Evolutionary conservation across 2,329 filamentous ascomycete species (phyloP), one percentile per base, ranked within the genome.

Genomic region (Teratosphaeria nubilosa): DNA sequence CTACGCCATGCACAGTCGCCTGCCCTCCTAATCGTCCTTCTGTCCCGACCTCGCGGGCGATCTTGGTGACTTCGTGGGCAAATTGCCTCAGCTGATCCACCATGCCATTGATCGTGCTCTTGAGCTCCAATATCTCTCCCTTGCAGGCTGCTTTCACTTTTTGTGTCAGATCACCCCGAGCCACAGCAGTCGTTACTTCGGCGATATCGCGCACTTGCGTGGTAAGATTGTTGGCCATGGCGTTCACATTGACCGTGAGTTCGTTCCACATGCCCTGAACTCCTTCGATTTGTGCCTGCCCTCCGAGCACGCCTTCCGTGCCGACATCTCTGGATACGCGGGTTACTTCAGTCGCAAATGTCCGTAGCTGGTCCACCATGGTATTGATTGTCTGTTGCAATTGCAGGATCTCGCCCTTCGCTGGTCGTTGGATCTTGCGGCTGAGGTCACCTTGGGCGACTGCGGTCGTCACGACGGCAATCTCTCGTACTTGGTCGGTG

Each of bases 401-500:
- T 71, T 95, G 90, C 56, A 95, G 77, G 66, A 99, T 97, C 76
- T 99, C 94, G 69, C 92, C 92, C 73, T 91, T 86, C 56, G 91
- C 94, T 66, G 95, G 90, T 63, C 95, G 90, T 62, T 90, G 88
- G 70, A 99, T 96, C 78, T 96, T 97, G 76, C 94, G 90, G 62
- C 90, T 95, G 62, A 99, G 78, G 74, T 99, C 92, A 69, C 92
- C 92, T 73, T 88, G 89, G 55, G 92, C 92, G 62, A 99, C 92
- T 59, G 92, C 92, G 1, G 91, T 96, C 2, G 92, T 97, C 60
- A 99, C 94, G 69, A 92, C 90, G 62, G 92, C 94, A 67, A 99
- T 99, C 75, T 96, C 91, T 77, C 92, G 87, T 71, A 99, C 94
- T 78, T 99, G 92, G 5, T 94, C 95, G 2, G 92, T 97, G 67